Base-by-base conservation (phyloP, 306 rosid species). In the Begonia fuchsioides region DNA sequence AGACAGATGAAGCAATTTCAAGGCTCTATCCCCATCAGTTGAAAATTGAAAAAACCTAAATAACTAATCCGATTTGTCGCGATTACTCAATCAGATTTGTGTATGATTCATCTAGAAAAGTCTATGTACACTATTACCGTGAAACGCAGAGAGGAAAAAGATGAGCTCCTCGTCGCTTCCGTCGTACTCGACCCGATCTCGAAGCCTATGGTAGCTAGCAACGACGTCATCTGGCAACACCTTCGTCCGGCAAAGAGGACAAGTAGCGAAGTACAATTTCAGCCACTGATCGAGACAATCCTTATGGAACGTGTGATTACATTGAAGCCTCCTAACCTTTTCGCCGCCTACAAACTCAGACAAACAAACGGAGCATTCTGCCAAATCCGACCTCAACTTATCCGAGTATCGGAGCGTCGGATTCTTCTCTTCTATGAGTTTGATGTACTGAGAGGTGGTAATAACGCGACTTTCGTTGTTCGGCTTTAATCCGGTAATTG, bases 331-430 rank as follows among this genome's bases (percentile, higher is more conserved):
- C 63, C 98, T 64, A 1, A 82, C 61, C 17, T 63, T 75, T 1
- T 85, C 94, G 1, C 93, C 98, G 59, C 81, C 95, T 39, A 79
- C 72, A 35, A 90, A n/a, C n/a, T n/a, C n/a, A n/a, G n/a, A n/a
- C n/a, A n/a, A n/a, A n/a, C n/a, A n/a, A n/a, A n/a, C n/a, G n/a
- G n/a, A n/a, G n/a, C n/a, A n/a, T n/a, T n/a, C n/a, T n/a, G n/a
- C n/a, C n/a, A n/a, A n/a, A n/a, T n/a, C n/a, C n/a, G n/a, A n/a
- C n/a, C n/a, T n/a, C n/a, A n/a, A n/a, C n/a, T n/a, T n/a, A n/a
- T n/a, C n/a, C n/a, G n/a, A n/a, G n/a, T n/a, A n/a, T n/a, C n/a
- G n/a, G n/a, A n/a, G n/a, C n/a, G n/a, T n/a, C n/a, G n/a, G n/a
- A n/a, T n/a, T n/a, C n/a, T n/a, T n/a, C n/a, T n/a, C n/a, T n/a